Conservation (phyloP, 2,329 filamentous ascomycete species). For the Xylaria multiplex region DNA sequence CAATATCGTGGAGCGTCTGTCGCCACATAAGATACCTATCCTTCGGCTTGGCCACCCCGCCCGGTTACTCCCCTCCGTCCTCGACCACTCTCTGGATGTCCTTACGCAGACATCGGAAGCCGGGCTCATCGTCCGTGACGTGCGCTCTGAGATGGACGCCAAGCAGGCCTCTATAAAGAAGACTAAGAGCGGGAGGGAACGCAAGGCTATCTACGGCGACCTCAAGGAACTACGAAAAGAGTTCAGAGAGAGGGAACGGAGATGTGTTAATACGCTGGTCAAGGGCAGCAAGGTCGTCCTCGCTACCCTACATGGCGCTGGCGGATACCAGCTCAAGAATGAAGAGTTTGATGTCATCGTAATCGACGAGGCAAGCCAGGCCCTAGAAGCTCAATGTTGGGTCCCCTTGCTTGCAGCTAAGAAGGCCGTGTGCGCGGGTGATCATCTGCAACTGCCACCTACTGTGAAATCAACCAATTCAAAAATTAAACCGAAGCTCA, state of each 20-base stretch:
- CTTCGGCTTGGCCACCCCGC: constrained; percentile 93
- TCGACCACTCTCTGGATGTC: constrained; percentile 90
- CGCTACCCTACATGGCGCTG: constrained; percentile 91
- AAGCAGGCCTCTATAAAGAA: constrained; percentile 91
- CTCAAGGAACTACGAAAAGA: constrained; percentile 88
- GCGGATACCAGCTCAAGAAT: constrained; percentile 81
- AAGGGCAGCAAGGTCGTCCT: constrained; percentile 85
- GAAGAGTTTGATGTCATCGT: constrained; percentile 92
- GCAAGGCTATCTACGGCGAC: constrained; percentile 83
- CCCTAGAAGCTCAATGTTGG: constrained; percentile 97
- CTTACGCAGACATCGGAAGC: constrained; percentile 91
- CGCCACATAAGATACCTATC: constrained; percentile 85
- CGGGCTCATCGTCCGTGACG: constrained; percentile 86
- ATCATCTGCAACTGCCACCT: constrained; percentile 92
- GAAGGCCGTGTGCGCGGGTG: constrained; percentile 91
- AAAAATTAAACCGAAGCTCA: constrained; percentile 51
- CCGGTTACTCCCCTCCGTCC: constrained; percentile 84
- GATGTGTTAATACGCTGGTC: constrained; percentile 81
- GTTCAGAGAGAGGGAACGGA: constrained; percentile 83
- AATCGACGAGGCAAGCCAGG: constrained; percentile 95
- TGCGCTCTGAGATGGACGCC: constrained; percentile 90
- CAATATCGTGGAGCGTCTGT: constrained; percentile 94
- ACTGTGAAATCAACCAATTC: constrained; percentile 85
- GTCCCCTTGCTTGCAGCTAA: constrained; percentile 82
- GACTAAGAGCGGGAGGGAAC: constrained; percentile 81